Percentiles rank a stretch among this genome's conserved stretches.
phyloP scores from a whole-genome alignment of 2,329 filamentous ascomycete genomes.

The Cladophialophora yegresii region DNA sequence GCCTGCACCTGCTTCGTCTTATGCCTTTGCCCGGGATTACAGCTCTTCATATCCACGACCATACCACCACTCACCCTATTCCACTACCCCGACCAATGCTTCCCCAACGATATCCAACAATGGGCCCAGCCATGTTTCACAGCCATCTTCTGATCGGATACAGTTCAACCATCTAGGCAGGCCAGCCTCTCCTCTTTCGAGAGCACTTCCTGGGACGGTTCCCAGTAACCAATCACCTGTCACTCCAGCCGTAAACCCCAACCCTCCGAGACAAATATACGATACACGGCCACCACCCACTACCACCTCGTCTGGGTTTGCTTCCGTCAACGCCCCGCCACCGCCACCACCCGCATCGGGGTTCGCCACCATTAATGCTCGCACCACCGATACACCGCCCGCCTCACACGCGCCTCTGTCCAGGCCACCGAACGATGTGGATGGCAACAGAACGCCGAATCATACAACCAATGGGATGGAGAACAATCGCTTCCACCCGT shows the following conservation, averaged over 20 bases:
- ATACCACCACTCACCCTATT: slow-evolving; percentile 28
- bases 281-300: slow-evolving; percentile 35
- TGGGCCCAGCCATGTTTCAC: slow-evolving; percentile 16
- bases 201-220: slow-evolving; percentile 15
- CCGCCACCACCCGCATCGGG: slow-evolving; percentile 26
- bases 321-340: slow-evolving; percentile 34
- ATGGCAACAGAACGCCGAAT: slow-evolving; percentile 20
- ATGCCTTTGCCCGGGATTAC: slow-evolving; percentile 28
- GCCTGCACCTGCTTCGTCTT: slow-evolving; percentile 17
- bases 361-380: slow-evolving; percentile 35
- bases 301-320: slow-evolving; percentile 32
- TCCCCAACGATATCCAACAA: slow-evolving; percentile 20
- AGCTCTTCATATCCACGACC: slow-evolving; percentile 23
- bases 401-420: slow-evolving; percentile 15
- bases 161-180: slow-evolving; percentile 18
- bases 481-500: slow-evolving; percentile 28
- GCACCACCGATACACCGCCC: slow-evolving; percentile 25
- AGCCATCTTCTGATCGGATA: slow-evolving; percentile 18
- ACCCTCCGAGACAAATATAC: slow-evolving; percentile 31
- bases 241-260: slow-evolving; percentile 15
- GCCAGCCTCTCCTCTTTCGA: slow-evolving; percentile 26
- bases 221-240: slow-evolving; percentile 24
- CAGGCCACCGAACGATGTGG: slow-evolving; percentile 11
- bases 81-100: slow-evolving; percentile 19
- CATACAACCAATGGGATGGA: slow-evolving; percentile 23